Evolutionary conservation across 108 stramenopile genomes (phyloP), one percentile per base, ranked within the genome.

Genomic region (Licmophora abbreviata): DNA sequence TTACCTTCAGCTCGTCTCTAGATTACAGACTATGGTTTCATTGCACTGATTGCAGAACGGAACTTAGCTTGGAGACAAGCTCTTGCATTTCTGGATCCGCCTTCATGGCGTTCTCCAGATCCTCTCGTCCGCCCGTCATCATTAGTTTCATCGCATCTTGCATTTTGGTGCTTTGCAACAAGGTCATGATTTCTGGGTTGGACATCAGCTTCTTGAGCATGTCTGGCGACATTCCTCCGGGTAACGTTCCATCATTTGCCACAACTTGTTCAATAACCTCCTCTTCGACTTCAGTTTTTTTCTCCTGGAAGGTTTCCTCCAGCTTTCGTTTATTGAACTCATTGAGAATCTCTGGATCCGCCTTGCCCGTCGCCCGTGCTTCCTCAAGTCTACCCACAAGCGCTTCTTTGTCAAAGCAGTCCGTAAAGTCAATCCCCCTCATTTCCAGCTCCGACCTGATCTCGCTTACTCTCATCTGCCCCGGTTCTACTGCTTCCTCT

Each of bases 331-430:
- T 44, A 26, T 80, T 80, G 63, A 80, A 80, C 42, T 70, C 40
- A 18, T 76, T 68, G 10, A 80, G 35, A 32, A 80, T 67, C 10
- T 44, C 33, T 21, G 79, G 77, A 43, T 76, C 63, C 2, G 74
- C 79, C 40, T 61, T 73, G 28, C 79, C 79, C 1, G 42, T 55
- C 7, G 53, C 38, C 18, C 77, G 62, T 21, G 75, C 77, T 44
- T 71, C 57, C 9, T 49, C 34, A 20, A 83, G 37, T 14, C 64
- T 32, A 18, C 37, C 29, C 14, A 58, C 61, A 9, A 79, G 48
- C 1, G 73, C 71, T 63, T 79, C 82, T 63, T 76, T 64, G 51
- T 84, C 82, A 49, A 79, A 84, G 41, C 82, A 84, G 60, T 84
- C 78, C 4, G 37, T 31, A 46, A 66, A 79, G 34, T 67, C 51